These are phyloP conservation scores for Aspergillus nanangensis DNA, from an alignment of 495 filamentous ascomycete genomes.

Conservation along the genomic window DNA sequence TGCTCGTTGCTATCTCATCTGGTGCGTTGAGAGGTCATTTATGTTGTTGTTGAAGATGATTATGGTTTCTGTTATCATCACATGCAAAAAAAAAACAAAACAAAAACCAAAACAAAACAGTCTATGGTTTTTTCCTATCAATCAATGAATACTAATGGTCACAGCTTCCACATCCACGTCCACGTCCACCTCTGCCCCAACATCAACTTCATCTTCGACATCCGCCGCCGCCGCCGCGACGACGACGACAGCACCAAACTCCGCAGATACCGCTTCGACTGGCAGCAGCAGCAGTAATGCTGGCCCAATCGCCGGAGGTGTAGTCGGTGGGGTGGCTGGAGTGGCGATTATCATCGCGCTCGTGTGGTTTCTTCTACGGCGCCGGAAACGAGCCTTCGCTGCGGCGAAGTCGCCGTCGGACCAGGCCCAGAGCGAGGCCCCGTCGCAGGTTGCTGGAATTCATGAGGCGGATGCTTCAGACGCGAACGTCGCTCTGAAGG, in stretches of 20 bases:
- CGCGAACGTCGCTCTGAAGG: too few species aligned
- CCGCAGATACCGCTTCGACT: neutral
- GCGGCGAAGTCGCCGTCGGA: neutral
- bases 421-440: neutral
- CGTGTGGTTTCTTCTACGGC: constrained; percentile 5
- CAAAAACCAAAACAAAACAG: too few species aligned
- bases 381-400: neutral
- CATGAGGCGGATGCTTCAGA: too few species aligned
- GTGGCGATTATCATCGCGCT: neutral
- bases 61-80: too few species aligned
- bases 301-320: constrained; percentile 12
- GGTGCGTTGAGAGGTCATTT: constrained; percentile 1
- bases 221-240: neutral
- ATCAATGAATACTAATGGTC: neutral
- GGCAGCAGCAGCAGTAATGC: neutral
- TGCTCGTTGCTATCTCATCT: neutral
- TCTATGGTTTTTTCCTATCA: too few species aligned
- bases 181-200: too few species aligned
- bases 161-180: neutral
- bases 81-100: too few species aligned
- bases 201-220: constrained; percentile 1
- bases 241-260: neutral
- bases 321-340: constrained; percentile 11
- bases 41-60: too few species aligned
- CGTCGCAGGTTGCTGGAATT: too few species aligned